Percentiles rank a stretch among this genome's conserved stretches.
phyloP scores from a whole-genome alignment of 768 basidiomycete species.

The Boletus rubropictus region DNA sequence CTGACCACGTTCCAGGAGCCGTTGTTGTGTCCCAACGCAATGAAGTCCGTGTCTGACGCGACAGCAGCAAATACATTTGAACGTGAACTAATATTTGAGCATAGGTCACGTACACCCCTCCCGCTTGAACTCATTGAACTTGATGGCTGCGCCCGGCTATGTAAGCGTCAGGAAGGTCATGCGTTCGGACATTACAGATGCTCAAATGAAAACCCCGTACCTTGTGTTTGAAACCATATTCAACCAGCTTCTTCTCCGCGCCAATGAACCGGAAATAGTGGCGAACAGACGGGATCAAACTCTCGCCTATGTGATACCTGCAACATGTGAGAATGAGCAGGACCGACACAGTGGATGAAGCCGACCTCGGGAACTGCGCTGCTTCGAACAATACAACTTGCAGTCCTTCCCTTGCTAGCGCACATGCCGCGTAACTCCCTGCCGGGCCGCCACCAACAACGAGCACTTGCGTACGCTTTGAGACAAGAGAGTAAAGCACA shows the following conservation, averaged over 20 bases:
- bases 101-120: slow-evolving; percentile 47
- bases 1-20: slow-evolving; percentile 59
- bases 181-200: neutral
- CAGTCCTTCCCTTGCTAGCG: slow-evolving; percentile 51
- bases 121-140: slow-evolving; percentile 47
- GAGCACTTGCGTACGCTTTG: slow-evolving; percentile 30
- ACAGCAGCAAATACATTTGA: neutral
- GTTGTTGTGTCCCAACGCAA: slow-evolving; percentile 43
- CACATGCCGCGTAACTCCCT: slow-evolving; percentile 51
- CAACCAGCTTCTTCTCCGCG: slow-evolving; percentile 39
- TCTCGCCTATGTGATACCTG: slow-evolving; percentile 47
- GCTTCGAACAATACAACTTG: slow-evolving; percentile 54
- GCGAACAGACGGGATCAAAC: slow-evolving; percentile 45
- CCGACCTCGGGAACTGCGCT: slow-evolving; percentile 49
- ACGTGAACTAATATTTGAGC: neutral
- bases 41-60: slow-evolving; percentile 52
- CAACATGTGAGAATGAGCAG: neutral
- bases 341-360: neutral
- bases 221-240: slow-evolving; percentile 44
- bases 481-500: neutral
- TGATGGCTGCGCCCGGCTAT: slow-evolving; percentile 58
- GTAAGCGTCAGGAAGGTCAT: neutral
- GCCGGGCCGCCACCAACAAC: slow-evolving; percentile 59
- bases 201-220: slow-evolving; percentile 21
- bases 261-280: slow-evolving; percentile 50